Base-by-base conservation (phyloP, 169 alveolate species). In the Besnoitia besnoiti region DNA sequence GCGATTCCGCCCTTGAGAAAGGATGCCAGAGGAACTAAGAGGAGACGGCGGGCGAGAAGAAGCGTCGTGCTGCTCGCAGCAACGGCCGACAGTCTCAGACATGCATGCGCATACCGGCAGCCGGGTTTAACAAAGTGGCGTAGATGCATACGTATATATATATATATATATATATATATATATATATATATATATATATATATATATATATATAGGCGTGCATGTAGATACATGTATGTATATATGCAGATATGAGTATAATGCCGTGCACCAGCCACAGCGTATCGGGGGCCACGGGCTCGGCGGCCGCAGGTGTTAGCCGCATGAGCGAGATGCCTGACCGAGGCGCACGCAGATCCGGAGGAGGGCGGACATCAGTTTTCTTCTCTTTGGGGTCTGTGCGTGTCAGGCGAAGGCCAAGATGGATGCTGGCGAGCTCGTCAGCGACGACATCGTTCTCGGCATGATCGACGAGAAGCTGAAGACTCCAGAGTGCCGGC, bases 341-440 rank as follows among this genome's bases (percentile, higher is more conserved):
- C n/a, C n/a, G n/a, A n/a, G n/a, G n/a, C n/a, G n/a, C n/a, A n/a
- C n/a, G n/a, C n/a, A n/a, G n/a, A n/a, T n/a, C n/a, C n/a, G 8
- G 30, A 7, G 27, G 73, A 21, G 27, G 73, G 73, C 73, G 27
- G 73, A 55, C 0, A 27, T 10, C 73, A 33, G 35, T 24, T 8
- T 49, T 49, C 55, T 14, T 33, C 33, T 5, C 27, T 21, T 55
- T 33, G 30, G 10, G 61, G 10, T 55, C 73, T 10, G 16, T 55
- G 73, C 73, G n/a, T n/a, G 21, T 39, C 88, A 97, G 95, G 99
- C 99, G 7, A 96, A 98, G 94, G 97, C 93, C 0, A 95, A 97
- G 67, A 97, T 98, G 98, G 98, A 95, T 37, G 95, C 96, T 40
- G 99, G 99, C 85, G 97, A 97, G 49, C 95, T 98, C 59, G 99